Evolutionary conservation across 164 flowering plant species (phyloP), one percentile per base, ranked within the genome.

Genomic region (Cinnamomum chago): DNA sequence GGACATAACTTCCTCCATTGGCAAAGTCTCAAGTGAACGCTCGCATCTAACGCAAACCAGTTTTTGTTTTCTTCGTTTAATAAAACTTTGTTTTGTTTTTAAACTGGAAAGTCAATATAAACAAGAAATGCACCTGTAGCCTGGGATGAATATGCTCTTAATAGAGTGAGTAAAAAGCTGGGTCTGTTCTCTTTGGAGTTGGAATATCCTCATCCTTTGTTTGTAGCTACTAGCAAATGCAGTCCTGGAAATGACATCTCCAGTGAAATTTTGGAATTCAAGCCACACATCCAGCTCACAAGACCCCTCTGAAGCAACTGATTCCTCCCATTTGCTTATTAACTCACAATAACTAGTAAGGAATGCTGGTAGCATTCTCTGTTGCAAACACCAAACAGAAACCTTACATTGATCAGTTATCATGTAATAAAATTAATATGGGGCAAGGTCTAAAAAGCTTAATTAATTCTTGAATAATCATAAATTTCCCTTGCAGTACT

Each of bases 361-460:
- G 70, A 81, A 72, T 47, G 74, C 75, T 9, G 74, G 83, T 28
- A 81, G 65, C 83, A 81, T 75, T 12, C 67, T 3, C 83, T 81
- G 55, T 55, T 25, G 6, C 50, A 30, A 66, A 73, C 14, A 67
- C 28, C 35, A 67, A 5, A 67, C 20, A 27, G 69, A 30, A 67
- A 30, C 2, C n/a, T 15, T 0, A 35, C 0, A 23, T 51, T 65
- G 58, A 17, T 13, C 60, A 55, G 60, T 35, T 6, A 35, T 35
- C 10, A 35, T 35, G 47, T 0, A 5, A 35, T 35, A 35, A 35
- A 35, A 35, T 35, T 35, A 35, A 35, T 35, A 35, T 5, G 47
- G 47, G 47, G 10, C 10, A 35, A 0, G 47, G 47, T 7, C 10
- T 35, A 35, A 35, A 35, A 35, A 1, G 47, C 10, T 1, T 7